Evolutionary conservation across 208 protist genomes (phyloP), one percentile per base, ranked within the genome.

Genomic region (Crithidia bombi): DNA sequence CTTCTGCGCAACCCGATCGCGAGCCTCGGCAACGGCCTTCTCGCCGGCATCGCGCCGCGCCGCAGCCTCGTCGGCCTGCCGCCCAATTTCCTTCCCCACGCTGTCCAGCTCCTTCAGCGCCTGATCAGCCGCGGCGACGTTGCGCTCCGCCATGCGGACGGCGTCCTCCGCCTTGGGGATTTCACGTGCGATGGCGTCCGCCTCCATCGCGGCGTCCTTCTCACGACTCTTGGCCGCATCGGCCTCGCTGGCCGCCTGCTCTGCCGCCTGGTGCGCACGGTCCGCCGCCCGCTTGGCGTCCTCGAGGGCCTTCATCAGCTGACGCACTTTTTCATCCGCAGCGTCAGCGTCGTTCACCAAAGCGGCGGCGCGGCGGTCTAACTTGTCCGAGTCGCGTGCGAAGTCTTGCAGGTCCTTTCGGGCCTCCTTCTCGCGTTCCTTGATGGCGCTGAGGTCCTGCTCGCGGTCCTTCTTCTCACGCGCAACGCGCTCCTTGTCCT

Each of bases 381-480:
- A 62, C 63, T 89, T 87, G 69, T 96, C 91, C 10, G 81, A 83
- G 35, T 96, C 91, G 33, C 89, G 73, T 14, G 86, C 64, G 30
- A 85, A 52, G 64, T 94, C 89, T 67, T 94, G 89, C 65, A 91
- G 78, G 2, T 66, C 86, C 58, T 84, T 87, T 50, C 91, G 89
- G 2, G 84, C 70, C 44, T 90, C 87, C 75, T 86, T 86, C 77
- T 96, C 91, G 23, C 86, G 85, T 23, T 93, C 87, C 66, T 78
- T 79, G 36, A 83, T 58, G 26, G 82, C 84, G 6, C n/a, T 25
- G 25, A 92, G 73, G 38, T 87, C 91, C 73, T 85, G 82, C 66
- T 96, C 91, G 23, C 89, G 81, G 14, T 96, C 89, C 75, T 92
- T 90, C 78, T 91, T 89, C 55, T 93, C 91, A 3, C 85, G 81